Evolutionary conservation across 2,329 filamentous ascomycete species (phyloP).

Genomic region (Drechslerella coelobrocha): DNA sequence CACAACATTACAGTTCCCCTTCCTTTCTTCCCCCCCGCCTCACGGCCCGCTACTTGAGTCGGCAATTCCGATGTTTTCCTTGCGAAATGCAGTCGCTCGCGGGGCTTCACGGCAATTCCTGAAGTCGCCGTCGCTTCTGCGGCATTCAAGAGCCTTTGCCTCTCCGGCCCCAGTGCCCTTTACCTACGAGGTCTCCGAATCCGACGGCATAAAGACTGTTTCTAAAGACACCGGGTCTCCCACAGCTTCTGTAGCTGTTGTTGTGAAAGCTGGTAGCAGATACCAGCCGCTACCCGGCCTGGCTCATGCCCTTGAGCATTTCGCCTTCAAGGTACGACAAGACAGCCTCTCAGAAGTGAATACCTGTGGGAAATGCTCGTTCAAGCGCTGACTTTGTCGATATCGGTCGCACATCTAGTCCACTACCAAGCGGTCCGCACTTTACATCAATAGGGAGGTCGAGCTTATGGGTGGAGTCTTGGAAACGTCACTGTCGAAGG

Average conservation of each 20-base stretch:
- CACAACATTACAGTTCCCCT: slow-evolving; percentile 14
- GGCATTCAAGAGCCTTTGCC: slow-evolving; percentile 56
- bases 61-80: slow-evolving; percentile 38
- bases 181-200: slow-evolving; percentile 85
- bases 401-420: slow-evolving; percentile 65
- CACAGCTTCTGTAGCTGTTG: slow-evolving; percentile 87
- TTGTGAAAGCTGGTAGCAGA: slow-evolving; percentile 91
- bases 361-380: slow-evolving; percentile 37
- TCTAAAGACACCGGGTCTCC: slow-evolving; percentile 86
- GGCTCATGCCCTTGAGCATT: slow-evolving; percentile 87
- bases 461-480: slow-evolving; percentile 94
- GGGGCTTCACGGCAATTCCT: slow-evolving; percentile 44
- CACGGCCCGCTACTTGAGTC: slow-evolving; percentile 19
- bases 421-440: slow-evolving; percentile 83
- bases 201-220: slow-evolving; percentile 88
- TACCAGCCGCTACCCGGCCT: slow-evolving; percentile 90
- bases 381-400: slow-evolving; percentile 27
- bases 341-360: slow-evolving; percentile 52
- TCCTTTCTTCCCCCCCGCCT: slow-evolving; percentile 18
- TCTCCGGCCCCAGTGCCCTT: slow-evolving; percentile 75
- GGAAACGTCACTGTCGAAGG: slow-evolving; percentile 84
- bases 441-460: slow-evolving; percentile 92
- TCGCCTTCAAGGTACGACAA: slow-evolving; percentile 85
- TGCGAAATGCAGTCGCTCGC: slow-evolving; percentile 42
- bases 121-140: slow-evolving; percentile 31